Base-by-base conservation (phyloP, 805 yeast species). In the Isabelozyma heimii region DNA sequence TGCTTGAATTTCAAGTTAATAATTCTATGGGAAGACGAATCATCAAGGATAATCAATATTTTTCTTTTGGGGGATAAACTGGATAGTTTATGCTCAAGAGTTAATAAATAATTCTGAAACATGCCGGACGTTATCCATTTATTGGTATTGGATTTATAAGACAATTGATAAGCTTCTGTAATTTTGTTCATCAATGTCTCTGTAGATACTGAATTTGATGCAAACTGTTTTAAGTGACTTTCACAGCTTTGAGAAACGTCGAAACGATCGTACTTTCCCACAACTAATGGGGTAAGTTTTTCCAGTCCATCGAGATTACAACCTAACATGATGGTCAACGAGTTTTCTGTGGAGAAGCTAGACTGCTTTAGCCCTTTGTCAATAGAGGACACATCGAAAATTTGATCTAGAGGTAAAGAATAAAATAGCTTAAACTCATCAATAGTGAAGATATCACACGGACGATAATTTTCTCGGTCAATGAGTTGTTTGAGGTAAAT, bases 241-340 rank as follows among this genome's bases (percentile, higher is more conserved):
- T 61, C 55, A 0, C 65, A 51, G 39, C 69, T 64, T 17, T 61
- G 56, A 1, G 72, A 57, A 2, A 68, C 61, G 47, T 72, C 76
- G 49, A 72, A 67, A n/a, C 57, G 57, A 48, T 82, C 85, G 52
- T 79, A 77, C 44, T 80, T 77, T 0, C 87, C 87, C 5, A 84
- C 82, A 6, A 84, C 75, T 37, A 84, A 57, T 0, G 89, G 89
- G 33, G 80, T 76, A 27, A 82, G 59, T 57, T 82, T 83, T 51
- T 84, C 88, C 4, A 82, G 71, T 1, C 88, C 89, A 58, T 81
- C 85, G 12, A 81, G 68, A 56, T 83, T 84, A 35, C 81, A 74
- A 27, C 88, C 85, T 4, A 84, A 65, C 84, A 84, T 79, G 8
- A 83, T 78, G 0, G 87, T 81, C 8, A 73, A 54, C 7, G 71